These are phyloP conservation scores for Aspergillus tanneri DNA, from an alignment of 2,329 filamentous ascomycete genomes.

Conservation along the genomic window DNA sequence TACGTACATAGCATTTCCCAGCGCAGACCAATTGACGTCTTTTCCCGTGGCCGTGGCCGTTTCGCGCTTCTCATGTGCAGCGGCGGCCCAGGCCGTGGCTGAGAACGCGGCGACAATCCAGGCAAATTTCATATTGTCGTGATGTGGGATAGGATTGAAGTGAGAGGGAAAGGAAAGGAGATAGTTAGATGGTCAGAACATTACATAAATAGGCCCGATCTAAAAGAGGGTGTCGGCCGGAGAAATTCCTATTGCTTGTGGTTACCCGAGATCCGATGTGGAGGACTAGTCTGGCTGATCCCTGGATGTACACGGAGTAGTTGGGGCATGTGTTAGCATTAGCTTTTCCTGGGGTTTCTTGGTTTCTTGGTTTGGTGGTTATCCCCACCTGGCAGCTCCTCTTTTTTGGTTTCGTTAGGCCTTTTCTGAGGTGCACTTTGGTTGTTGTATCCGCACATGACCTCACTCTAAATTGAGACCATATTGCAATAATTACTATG, in stretches of 20 bases:
- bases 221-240: background rate
- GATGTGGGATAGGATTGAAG: background rate
- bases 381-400: too few species aligned
- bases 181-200: background rate
- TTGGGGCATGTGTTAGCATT: background rate
- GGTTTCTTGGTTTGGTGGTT: background rate
- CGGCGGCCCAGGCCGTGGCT: constrained; percentile 17
- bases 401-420: too few species aligned
- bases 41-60: constrained; percentile 14
- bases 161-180: background rate
- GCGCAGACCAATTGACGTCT: constrained; percentile 18
- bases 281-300: background rate
- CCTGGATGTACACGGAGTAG: too few species aligned
- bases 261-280: constrained; percentile 13
- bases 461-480: too few species aligned
- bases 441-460: too few species aligned
- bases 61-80: constrained; percentile 9
- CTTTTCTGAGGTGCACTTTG: too few species aligned
- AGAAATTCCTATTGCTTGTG: background rate
- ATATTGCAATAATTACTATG: too few species aligned
- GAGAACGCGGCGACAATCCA: constrained; percentile 15
- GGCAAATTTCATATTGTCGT: constrained; percentile 20
- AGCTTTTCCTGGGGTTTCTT: background rate
- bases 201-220: too few species aligned
- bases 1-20: constrained; percentile 24